phyloP scores from a whole-genome alignment of 352 stramenopile species.

The Phytophthora crassamura region DNA sequence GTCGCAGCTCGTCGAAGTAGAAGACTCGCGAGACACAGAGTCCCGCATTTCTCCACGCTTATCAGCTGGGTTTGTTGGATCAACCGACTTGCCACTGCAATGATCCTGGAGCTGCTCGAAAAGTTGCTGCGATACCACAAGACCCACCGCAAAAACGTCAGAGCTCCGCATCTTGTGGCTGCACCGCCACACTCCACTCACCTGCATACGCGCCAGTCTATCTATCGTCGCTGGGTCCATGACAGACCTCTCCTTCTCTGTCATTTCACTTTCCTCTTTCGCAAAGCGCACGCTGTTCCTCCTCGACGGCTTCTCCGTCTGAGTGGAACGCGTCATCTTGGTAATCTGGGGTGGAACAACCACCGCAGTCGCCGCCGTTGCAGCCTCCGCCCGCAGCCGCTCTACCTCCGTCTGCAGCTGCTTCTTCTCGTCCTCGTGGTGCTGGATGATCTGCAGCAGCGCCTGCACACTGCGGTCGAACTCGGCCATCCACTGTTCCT shows the following conservation, averaged over 20 bases:
- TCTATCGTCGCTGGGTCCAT: slow-evolving; percentile 1
- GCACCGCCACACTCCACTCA: not conserved
- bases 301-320: slow-evolving; percentile 31
- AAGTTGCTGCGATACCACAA: slow-evolving; percentile 28
- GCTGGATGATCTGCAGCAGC: slow-evolving; percentile 52
- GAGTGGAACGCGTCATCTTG: slow-evolving; percentile 30
- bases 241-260: not conserved
- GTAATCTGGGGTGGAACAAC: slow-evolving; percentile 3
- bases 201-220: slow-evolving; percentile 30
- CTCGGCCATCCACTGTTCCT: slow-evolving; percentile 50
- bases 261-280: not conserved
- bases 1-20: not conserved
- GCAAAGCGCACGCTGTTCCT: slow-evolving; percentile 26
- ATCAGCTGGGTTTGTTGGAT: not conserved
- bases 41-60: too few species aligned
- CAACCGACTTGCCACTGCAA: not conserved
- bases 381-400: not conserved
- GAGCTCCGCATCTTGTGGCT: not conserved
- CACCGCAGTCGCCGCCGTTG: not conserved
- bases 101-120: slow-evolving; percentile 39
- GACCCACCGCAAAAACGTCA: slow-evolving; percentile 1
- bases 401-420: slow-evolving; percentile 30
- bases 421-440: slow-evolving; percentile 43
- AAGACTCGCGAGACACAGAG: too few species aligned
- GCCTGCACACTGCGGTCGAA: slow-evolving; percentile 53